Evolutionary conservation across 768 basidiomycete species (phyloP), one percentile per base, ranked within the genome.

Genomic region (Nevesoporus exiguus): DNA sequence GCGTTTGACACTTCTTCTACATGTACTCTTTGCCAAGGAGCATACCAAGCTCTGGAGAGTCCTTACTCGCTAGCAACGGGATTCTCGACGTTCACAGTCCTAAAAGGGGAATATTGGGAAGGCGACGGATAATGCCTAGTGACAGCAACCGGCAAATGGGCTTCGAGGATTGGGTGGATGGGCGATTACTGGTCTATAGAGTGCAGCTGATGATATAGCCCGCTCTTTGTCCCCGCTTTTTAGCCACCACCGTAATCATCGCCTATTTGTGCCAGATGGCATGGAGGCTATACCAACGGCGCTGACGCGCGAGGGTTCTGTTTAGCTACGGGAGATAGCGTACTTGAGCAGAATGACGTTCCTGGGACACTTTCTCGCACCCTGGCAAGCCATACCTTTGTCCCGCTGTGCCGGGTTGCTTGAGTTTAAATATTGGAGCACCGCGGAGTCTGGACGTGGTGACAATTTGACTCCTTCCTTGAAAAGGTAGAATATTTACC

Each of bases 21-120:
- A 81, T 31, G 77, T 80, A 5, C 90, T n/a, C 89, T 0, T 86
- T 90, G 3, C 93, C 93, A 6, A 88, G 63, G 5, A 86, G 85
- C n/a, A 84, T 76, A 47, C 77, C 78, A 60, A 79, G 70, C 33
- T 68, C 68, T 29, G 62, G 67, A 41, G 49, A 54, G 37, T 57
- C 52, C 55, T 53, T 54, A 58, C 50, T 55, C 8, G 46, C 56
- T 17, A 61, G 43, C 4, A 25, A 39, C 15, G 64, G 58, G 19
- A 66, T 64, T 7, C 61, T 62, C 8, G 57, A 55, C 1, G 50
- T 42, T 55, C 62, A 62, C 51, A 54, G 51, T 36, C 52, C 66
- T 66, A 36, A 77, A 63, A 1, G 78, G 78, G 43, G 78, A 69
- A 34, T 68, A 63, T 22, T 66, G 66, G 5, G 68, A 58, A 9